Evolutionary conservation across 176 grass and related monocot genomes (phyloP), one percentile per base, ranked within the genome.

Genomic region (barley (Hordeum vulgare)): DNA sequence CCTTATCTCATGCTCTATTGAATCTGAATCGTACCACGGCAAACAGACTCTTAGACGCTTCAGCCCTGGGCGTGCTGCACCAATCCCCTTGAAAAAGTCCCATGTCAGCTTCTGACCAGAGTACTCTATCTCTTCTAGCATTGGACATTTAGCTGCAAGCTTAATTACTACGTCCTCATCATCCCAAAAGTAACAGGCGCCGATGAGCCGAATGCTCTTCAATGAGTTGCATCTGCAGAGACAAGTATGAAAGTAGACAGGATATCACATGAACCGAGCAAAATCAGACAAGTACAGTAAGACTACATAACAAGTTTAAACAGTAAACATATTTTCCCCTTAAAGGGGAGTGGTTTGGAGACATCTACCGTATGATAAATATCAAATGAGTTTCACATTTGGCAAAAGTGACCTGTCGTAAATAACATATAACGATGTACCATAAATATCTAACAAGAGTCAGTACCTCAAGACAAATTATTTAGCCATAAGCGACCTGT

Each of bases 121-220:
- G 79, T 74, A 86, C 37, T 86, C 78, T 57, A 90, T 66, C 84
- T 86, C 80, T 78, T 90, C 88, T 29, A 87, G 84, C 59, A 74
- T 59, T 26, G 79, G 88, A 69, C 81, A 86, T 74, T 71, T 83
- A 8, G 26, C 24, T 83, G 61, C 63, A 8, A 78, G n/a, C 61
- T 12, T 90, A 64, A 24, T 49, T 21, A 81, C 33, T 75, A 71
- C 51, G 7, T 54, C 51, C 51, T 54, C 12, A 36, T 21, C 28
- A 21, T 51, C 66, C 23, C 35, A 80, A 37, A 87, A 21, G 44
- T 80, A 69, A 15, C 8, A 7, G 27, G 79, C 61, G 20, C 57
- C 49, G 21, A 90, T 63, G 24, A 90, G 70, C 49, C 77, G 44
- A 61, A 90, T 78, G 71, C 68, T 82, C 77, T 83, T 90, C 31